These are phyloP conservation scores for Rhodotorula glutinis DNA, from an alignment of 1,284 basidiomycete species.

Conservation along the genomic window DNA sequence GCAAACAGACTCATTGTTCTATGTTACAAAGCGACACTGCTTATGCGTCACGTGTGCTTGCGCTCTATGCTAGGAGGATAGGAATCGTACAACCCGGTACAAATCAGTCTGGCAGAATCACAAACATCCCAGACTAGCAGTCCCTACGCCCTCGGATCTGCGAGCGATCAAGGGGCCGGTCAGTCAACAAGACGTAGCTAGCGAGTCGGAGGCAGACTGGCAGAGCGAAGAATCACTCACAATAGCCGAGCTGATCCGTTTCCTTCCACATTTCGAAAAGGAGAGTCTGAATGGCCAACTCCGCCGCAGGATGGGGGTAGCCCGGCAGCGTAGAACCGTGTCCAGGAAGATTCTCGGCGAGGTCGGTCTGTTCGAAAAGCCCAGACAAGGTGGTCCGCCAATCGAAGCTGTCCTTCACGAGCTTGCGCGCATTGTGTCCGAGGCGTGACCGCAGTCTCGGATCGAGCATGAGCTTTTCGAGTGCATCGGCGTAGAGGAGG, in stretches of 20 bases:
- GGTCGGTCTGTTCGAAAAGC: slow-evolving; percentile 27
- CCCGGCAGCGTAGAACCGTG: neutral
- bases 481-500: slow-evolving; percentile 25
- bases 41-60: too few species aligned
- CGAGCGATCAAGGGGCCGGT: too few species aligned
- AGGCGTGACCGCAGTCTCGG: slow-evolving; percentile 4
- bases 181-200: too few species aligned
- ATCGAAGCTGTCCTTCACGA: slow-evolving; percentile 30
- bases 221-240: slow-evolving; percentile 1
- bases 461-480: slow-evolving; percentile 21
- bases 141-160: too few species aligned
- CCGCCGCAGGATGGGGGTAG: slow-evolving; percentile 28
- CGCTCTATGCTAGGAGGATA: too few species aligned
- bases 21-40: too few species aligned
- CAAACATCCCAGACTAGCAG: too few species aligned
- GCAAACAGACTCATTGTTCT: too few species aligned
- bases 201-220: too few species aligned
- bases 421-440: slow-evolving; percentile 24
- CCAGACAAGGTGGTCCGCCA: slow-evolving; percentile 24
- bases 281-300: slow-evolving; percentile 23
- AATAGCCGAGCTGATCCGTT: slow-evolving; percentile 13
- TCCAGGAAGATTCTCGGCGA: slow-evolving; percentile 17
- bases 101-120: too few species aligned
- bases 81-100: too few species aligned
- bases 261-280: slow-evolving; percentile 21